A percentile compares a stretch with the other conserved stretches of the same genome.
phyloP scores from a whole-genome alignment of 106 monocot genomes.

The Gastrodia elata region DNA sequence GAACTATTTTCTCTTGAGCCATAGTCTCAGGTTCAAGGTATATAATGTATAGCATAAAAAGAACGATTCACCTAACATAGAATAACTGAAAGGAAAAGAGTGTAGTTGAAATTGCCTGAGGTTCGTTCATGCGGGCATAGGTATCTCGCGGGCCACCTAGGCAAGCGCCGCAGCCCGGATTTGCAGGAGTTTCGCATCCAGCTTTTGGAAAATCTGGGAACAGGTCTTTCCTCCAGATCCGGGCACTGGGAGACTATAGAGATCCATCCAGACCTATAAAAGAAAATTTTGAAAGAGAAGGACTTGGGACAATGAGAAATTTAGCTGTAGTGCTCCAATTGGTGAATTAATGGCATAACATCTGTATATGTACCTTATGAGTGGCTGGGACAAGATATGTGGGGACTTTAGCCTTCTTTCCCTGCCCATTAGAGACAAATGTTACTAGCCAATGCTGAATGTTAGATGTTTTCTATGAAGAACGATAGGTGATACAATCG shows the following conservation, averaged over 20 bases:
- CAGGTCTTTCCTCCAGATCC: conserved; percentile 81
- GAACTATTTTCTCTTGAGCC: no score
- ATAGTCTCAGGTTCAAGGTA: background rate
- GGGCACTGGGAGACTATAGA: conserved; percentile 71
- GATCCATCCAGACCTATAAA: conserved; percentile 80
- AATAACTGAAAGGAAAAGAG: background rate
- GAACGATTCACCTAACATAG: no score
- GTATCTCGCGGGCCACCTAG: conserved; percentile 85
- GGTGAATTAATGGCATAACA: background rate
- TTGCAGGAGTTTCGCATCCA: conserved; percentile 76
- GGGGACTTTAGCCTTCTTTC: conserved; percentile 72
- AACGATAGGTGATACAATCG: background rate
- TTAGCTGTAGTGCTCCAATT: background rate
- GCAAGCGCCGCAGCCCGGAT: conserved; percentile 84
- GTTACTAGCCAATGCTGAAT: background rate
- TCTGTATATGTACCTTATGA: conserved; percentile 67
- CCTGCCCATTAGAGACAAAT: conserved; percentile 21
- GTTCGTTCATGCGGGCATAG: conserved; percentile 81
- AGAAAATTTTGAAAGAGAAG: background rate
- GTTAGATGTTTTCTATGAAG: background rate
- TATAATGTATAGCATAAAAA: no score
- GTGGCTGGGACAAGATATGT: conserved; percentile 93
- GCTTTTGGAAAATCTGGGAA: conserved; percentile 84
- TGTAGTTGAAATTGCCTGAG: conserved; percentile 26
- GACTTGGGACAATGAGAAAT: background rate